These are phyloP conservation scores for Blastosporella zonata DNA, from an alignment of 1,284 basidiomycete species.

Conservation along the genomic window DNA sequence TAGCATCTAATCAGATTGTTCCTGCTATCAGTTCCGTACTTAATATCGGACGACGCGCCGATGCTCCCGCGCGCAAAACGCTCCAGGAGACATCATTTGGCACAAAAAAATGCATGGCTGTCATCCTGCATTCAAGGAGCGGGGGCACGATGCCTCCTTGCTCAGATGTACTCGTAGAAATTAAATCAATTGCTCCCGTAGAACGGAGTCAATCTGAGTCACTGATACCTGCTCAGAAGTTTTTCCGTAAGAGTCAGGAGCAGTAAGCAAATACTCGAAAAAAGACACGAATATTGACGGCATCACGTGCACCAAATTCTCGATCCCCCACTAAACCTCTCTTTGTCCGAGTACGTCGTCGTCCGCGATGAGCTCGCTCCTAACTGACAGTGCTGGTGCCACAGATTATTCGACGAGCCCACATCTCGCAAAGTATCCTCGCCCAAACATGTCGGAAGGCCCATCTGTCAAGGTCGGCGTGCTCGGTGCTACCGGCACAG, in stretches of 20 bases:
- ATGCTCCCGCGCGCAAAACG: not conserved
- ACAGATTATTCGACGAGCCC: slow-evolving; percentile 21
- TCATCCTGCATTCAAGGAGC: not conserved
- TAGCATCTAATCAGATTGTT: slow-evolving; percentile 1
- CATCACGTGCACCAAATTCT: slow-evolving; percentile 15
- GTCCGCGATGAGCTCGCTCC: slow-evolving; percentile 17
- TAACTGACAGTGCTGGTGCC: slow-evolving; percentile 8
- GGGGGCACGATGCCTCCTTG: not conserved
- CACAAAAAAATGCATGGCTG: not conserved
- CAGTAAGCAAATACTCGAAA: not conserved
- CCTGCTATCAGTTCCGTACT: not conserved
- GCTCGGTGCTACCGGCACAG: slow-evolving; percentile 95
- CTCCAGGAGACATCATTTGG: not conserved
- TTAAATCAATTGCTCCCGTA: not conserved
- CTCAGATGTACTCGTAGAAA: not conserved
- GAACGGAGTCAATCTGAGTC: not conserved
- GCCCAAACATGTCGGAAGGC: slow-evolving; percentile 26
- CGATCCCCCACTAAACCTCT: not conserved
- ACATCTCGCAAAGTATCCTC: slow-evolving; percentile 24
- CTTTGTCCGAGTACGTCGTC: slow-evolving; percentile 11
- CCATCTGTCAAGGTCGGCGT: slow-evolving; percentile 78
- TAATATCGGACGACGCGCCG: not conserved
- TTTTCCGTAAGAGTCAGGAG: slow-evolving; percentile 9
- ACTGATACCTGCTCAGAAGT: slow-evolving; percentile 1
- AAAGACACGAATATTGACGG: slow-evolving; percentile 1